A percentile compares a stretch with the other conserved stretches of the same genome.
Evolutionary conservation across 306 rosid genomes (phyloP).

Genomic region (Vigna unguiculata): DNA sequence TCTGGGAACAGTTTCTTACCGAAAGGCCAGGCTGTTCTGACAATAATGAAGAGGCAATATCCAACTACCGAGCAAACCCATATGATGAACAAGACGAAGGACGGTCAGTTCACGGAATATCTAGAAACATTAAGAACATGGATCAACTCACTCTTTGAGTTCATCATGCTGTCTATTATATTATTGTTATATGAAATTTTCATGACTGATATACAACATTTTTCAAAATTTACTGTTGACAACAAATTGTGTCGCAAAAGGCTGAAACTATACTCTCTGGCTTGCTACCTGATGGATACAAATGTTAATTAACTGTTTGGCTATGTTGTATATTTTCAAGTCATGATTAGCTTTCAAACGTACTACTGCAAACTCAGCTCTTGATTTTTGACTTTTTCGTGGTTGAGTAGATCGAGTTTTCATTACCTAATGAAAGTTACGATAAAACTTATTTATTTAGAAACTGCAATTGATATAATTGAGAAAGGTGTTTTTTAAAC

Average conservation of each 20-base stretch:
- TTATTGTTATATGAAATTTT: conserved; percentile 25
- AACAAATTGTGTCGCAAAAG: conserved; percentile 3
- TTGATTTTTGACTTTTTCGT: background rate
- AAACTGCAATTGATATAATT: too few species aligned
- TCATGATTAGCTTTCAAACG: background rate
- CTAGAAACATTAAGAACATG: conserved; percentile 59
- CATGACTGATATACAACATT: conserved; percentile 9
- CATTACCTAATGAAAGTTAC: conserved; percentile 1
- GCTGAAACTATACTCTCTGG: conserved; percentile 33
- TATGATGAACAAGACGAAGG: conserved; percentile 75
- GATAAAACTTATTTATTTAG: background rate
- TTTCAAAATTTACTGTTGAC: background rate
- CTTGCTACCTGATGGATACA: conserved; percentile 13
- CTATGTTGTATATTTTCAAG: conserved; percentile 34
- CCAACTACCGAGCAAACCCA: conserved; percentile 67
- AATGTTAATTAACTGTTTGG: conserved; percentile 33
- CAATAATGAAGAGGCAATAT: conserved; percentile 93
- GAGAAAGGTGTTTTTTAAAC: too few species aligned
- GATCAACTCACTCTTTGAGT: conserved; percentile 72
- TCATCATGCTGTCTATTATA: conserved; percentile 46
- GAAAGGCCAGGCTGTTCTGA: conserved; percentile 96
- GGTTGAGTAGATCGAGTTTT: conserved; percentile 12
- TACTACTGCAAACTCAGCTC: conserved; percentile 9
- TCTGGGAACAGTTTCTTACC: conserved; percentile 98
- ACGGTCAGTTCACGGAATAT: conserved; percentile 59